A percentile compares a stretch with the other conserved stretches of the same genome.
Evolutionary conservation across 139 green algal genomes (phyloP).

Genomic region (Coelastrella sp.): DNA sequence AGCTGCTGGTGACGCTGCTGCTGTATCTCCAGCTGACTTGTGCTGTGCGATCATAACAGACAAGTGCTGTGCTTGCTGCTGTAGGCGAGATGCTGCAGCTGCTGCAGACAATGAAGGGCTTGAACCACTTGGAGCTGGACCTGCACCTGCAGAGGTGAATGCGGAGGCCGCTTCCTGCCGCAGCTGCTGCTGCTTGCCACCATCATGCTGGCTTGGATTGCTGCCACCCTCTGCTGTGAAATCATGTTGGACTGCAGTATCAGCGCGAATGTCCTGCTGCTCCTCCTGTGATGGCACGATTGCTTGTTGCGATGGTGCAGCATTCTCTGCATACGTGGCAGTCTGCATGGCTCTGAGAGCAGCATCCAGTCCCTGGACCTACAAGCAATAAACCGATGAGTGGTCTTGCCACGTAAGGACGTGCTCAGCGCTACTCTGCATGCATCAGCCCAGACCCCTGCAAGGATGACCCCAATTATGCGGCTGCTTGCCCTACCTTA

Average conservation of each 20-base stretch:
- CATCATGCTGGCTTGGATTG: no score
- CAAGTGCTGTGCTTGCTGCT: conserved; percentile 35
- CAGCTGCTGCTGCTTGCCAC: not conserved
- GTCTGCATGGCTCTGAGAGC: conserved; percentile 32
- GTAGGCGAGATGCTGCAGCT: conserved; percentile 2
- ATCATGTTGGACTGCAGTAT: no score
- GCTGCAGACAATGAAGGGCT: not conserved
- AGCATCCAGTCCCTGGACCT: conserved; percentile 37
- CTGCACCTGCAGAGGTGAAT: no score
- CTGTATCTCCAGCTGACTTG: no score
- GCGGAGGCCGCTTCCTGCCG: no score
- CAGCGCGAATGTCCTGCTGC: not conserved
- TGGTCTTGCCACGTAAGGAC: no score
- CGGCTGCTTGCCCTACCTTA: conserved; percentile 43
- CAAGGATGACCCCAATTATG: not conserved
- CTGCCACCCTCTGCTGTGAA: no score
- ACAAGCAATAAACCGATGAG: not conserved
- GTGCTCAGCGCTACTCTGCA: not conserved
- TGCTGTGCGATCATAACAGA: not conserved
- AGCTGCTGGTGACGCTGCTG: not conserved
- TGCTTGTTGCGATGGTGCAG: not conserved
- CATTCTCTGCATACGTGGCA: not conserved
- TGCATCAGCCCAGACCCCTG: not conserved
- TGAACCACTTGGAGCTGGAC: not conserved
- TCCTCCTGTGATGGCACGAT: not conserved